phyloP scores from a whole-genome alignment of 257 asterid species.

The Scutellaria minor region DNA sequence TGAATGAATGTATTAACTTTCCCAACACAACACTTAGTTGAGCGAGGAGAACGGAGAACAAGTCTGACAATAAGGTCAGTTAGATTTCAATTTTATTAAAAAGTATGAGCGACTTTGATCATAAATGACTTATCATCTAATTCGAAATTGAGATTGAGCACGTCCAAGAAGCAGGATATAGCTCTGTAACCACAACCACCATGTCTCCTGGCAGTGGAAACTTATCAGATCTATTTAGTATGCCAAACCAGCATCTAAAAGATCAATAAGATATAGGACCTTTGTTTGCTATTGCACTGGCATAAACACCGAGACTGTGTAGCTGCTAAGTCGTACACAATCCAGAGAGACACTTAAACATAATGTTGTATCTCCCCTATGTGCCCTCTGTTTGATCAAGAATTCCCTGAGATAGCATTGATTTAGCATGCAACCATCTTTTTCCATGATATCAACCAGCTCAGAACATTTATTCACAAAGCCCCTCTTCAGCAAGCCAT shows the following conservation, averaged over 20 bases:
- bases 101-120: no score
- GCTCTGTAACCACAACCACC: conserved; percentile 21
- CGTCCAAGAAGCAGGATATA: neutral
- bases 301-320: conserved; percentile 4
- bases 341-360: conserved; percentile 10
- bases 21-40: no score
- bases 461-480: conserved; percentile 53
- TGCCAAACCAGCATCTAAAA: conserved; percentile 9
- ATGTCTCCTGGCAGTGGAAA: neutral
- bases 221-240: neutral
- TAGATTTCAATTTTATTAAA: no score
- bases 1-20: no score
- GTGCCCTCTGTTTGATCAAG: conserved; percentile 35
- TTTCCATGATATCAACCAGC: conserved; percentile 62
- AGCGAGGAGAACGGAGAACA: no score
- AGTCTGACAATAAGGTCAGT: no score
- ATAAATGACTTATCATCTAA: no score
- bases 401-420: conserved; percentile 62
- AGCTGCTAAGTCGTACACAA: conserved; percentile 2
- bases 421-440: conserved; percentile 54
- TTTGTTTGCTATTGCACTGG: conserved; percentile 4
- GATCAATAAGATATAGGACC: neutral
- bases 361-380: conserved; percentile 10
- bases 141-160: no score
- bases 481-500: conserved; percentile 68